Percentiles rank a stretch among this genome's conserved stretches.
Conservation (phyloP, 305 asterid genomes). For the Fraxinus floribunda region DNA sequence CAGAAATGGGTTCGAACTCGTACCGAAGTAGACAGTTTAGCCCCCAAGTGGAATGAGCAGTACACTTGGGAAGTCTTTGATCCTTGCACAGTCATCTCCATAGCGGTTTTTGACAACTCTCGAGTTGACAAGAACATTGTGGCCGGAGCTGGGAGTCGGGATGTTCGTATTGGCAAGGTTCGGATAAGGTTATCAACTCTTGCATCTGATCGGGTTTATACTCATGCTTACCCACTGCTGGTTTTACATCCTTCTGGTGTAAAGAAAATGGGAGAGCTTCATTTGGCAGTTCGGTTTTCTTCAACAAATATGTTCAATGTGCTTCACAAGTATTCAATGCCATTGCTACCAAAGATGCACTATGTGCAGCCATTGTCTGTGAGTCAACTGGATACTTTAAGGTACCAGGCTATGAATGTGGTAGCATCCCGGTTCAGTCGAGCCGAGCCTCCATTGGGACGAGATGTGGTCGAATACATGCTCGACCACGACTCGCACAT, state of each 20-base stretch:
- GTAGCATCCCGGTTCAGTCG: slow-evolving; percentile 72
- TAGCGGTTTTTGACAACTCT: slow-evolving; percentile 77
- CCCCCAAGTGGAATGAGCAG: slow-evolving; percentile 88
- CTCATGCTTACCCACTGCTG: slow-evolving; percentile 76
- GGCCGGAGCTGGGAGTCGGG: slow-evolving; percentile 35
- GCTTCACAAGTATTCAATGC: slow-evolving; percentile 62
- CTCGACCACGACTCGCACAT: slow-evolving; percentile 79
- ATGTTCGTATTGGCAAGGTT: slow-evolving; percentile 73
- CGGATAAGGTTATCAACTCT: slow-evolving; percentile 78
- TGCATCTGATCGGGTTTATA: slow-evolving; percentile 67
- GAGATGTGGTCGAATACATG: slow-evolving; percentile 90
- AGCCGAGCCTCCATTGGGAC: slow-evolving; percentile 78
- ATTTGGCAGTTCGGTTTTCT: slow-evolving; percentile 76
- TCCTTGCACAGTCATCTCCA: slow-evolving; percentile 84
- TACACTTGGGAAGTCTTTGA: slow-evolving; percentile 94
- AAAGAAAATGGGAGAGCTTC: slow-evolving; percentile 90
- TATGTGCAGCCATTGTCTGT: slow-evolving; percentile 83
- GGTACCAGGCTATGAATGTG: slow-evolving; percentile 84
- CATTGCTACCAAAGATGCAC: slow-evolving; percentile 87
- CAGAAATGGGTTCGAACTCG: slow-evolving; percentile 84
- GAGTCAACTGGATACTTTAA: slow-evolving; percentile 56
- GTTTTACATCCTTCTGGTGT: slow-evolving; percentile 83
- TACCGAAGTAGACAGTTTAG: slow-evolving; percentile 70
- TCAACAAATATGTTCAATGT: slow-evolving; percentile 69
- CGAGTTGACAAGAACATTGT: slow-evolving; percentile 52